A percentile compares a stretch with the other conserved stretches of the same genome.
phyloP scores from a whole-genome alignment of 176 grass and related monocot genomes.

The Pontederia crassipes region DNA sequence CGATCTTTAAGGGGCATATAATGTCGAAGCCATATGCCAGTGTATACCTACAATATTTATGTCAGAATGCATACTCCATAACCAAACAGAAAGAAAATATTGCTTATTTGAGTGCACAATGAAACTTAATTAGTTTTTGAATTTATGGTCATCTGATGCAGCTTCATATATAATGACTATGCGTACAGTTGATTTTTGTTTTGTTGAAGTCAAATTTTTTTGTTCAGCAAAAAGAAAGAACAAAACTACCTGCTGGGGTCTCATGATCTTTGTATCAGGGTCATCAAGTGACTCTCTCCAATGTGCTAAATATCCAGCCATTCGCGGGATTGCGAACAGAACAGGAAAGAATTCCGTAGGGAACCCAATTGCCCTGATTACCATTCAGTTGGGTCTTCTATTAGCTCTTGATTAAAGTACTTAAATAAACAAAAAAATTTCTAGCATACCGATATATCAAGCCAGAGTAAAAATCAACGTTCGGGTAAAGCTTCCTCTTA shows the following conservation, averaged over 20 bases:
- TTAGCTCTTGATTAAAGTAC: neutral
- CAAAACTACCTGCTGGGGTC: slow-evolving; percentile 70
- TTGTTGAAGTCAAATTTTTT: neutral
- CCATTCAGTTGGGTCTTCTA: neutral
- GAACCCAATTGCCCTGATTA: slow-evolving; percentile 90
- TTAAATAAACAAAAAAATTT: too few species aligned
- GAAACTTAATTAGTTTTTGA: neutral
- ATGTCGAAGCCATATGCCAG: slow-evolving; percentile 70
- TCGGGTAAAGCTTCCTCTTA: slow-evolving; percentile 98
- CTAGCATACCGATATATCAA: slow-evolving; percentile 75
- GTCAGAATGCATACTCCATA: too few species aligned
- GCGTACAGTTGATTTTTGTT: neutral
- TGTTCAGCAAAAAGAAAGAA: too few species aligned
- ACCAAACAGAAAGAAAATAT: neutral
- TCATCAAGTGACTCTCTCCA: slow-evolving; percentile 98
- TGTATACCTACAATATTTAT: slow-evolving; percentile 46
- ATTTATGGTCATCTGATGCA: too few species aligned
- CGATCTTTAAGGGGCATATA: slow-evolving; percentile 53
- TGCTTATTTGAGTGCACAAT: neutral
- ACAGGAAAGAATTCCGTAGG: slow-evolving; percentile 93
- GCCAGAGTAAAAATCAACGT: slow-evolving; percentile 98
- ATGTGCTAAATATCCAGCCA: slow-evolving; percentile 92
- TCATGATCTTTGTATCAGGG: slow-evolving; percentile 93
- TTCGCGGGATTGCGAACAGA: slow-evolving; percentile 83
- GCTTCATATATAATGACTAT: neutral